Base-by-base conservation (phyloP, 306 rosid genomes). In the Vicia sativa region DNA sequence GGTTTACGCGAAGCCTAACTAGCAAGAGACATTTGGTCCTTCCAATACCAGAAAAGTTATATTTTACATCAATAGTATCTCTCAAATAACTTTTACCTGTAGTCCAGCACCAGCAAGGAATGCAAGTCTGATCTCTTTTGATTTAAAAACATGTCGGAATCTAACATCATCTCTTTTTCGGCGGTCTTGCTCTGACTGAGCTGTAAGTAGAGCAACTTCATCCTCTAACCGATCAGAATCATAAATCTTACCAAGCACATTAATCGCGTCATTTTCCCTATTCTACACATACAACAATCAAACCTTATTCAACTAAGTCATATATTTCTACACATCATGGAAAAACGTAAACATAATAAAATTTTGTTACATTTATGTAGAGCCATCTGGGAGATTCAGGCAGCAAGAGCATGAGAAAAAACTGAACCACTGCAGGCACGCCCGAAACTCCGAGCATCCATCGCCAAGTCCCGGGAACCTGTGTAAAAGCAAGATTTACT, bases 341-440 rank as follows among this genome's bases (percentile, higher is more conserved):
- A 23, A 23, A 23, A 63, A 37, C 53, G 10, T 55, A 63, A 72
- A 56, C 43, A 49, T 3, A 48, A 6, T 11, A 21, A 63, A 45
- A 11, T 4, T 43, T 0, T 7, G 21, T 52, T 44, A 87, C 98
- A 86, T 87, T 86, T 70, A 84, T 62, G 68, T 81, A 89, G 71
- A 92, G 98, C 98, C 98, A 92, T 71, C 98, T 81, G 3, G 97
- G 98, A 68, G 98, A 92, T 78, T 92, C 98, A 48, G 98, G 98
- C 74, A 92, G 74, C 53, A 49, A 89, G 60, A 89, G 82, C 96
- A 92, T 92, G 58, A 83, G 86, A 52, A 35, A 74, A 63, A 89
- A 86, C 71, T 92, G 98, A 75, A 81, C 38, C 42, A 92, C 58
- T 34, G 98, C 98, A 6, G 96, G 98, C 46, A 92, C 77, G 13